Percentiles rank a stretch among this genome's conserved stretches.
Conservation (phyloP, 306 rosid species). For the Citrullus amarus region DNA sequence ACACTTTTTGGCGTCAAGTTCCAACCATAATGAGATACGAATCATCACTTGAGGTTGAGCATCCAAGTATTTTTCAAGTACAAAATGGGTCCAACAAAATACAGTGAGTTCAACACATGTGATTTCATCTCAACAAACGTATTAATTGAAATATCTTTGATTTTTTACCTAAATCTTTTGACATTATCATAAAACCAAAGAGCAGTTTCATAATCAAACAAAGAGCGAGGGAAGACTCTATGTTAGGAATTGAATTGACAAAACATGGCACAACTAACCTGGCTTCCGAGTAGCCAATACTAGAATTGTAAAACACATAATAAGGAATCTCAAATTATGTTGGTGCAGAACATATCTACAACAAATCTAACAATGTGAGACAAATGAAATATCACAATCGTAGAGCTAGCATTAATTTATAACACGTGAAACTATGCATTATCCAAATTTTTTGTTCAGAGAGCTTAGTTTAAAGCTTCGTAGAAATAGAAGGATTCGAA, state of each 20-base stretch:
- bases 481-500: no score
- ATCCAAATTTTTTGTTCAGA: no score
- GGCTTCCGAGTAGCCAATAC: neutral
- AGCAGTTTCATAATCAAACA: neutral
- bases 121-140: slow-evolving; percentile 11
- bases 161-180: neutral
- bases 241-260: slow-evolving; percentile 3
- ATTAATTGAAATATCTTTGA: slow-evolving; percentile 14
- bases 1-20: slow-evolving; percentile 37
- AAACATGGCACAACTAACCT: no score
- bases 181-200: neutral
- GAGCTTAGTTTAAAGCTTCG: no score
- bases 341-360: no score
- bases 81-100: neutral
- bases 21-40: slow-evolving; percentile 41
- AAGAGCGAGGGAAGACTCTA: neutral
- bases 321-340: neutral
- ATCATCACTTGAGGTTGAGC: no score
- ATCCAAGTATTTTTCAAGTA: neutral
- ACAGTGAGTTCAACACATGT: neutral
- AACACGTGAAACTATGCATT: no score
- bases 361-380: no score
- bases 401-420: no score
- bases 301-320: slow-evolving; percentile 3
- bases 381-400: no score